phyloP scores from a whole-genome alignment of 306 rosid genomes.

The Phaseolus lunatus region DNA sequence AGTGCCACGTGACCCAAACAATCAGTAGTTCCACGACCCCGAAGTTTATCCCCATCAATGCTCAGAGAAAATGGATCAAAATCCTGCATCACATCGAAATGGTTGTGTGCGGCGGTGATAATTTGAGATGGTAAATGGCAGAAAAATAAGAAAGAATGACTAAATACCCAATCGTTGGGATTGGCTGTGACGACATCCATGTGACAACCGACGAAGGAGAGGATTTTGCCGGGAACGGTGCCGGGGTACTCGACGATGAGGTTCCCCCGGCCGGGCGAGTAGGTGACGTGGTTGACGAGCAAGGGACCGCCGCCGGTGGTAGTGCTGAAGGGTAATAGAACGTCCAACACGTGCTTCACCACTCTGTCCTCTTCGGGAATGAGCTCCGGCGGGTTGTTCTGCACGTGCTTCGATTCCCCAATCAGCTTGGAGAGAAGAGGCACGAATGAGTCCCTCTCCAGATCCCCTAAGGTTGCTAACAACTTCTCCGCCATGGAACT shows the following conservation, averaged over 20 bases:
- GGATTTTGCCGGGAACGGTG: slow-evolving; percentile 67
- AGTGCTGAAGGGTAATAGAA: slow-evolving; percentile 74
- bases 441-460: slow-evolving; percentile 68
- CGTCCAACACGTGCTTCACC: slow-evolving; percentile 69
- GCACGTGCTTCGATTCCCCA: slow-evolving; percentile 78
- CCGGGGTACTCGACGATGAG: slow-evolving; percentile 89
- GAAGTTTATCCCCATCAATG: slow-evolving; percentile 85
- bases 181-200: slow-evolving; percentile 97
- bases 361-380: slow-evolving; percentile 84
- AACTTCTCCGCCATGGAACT: slow-evolving; percentile 61
- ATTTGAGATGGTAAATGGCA: not conserved
- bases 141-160: not conserved
- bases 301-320: slow-evolving; percentile 81
- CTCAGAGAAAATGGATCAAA: slow-evolving; percentile 93
- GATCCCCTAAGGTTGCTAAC: slow-evolving; percentile 62
- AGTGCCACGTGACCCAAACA: slow-evolving; percentile 96
- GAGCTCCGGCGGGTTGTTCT: slow-evolving; percentile 86
- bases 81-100: slow-evolving; percentile 57
- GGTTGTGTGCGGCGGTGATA: not conserved
- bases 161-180: slow-evolving; percentile 79
- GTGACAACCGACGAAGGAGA: slow-evolving; percentile 90
- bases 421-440: slow-evolving; percentile 75
- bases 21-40: slow-evolving; percentile 96
- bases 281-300: slow-evolving; percentile 72
- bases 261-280: slow-evolving; percentile 77